Evolutionary conservation across 495 filamentous ascomycete species (phyloP).

Genomic region (Daldinia decipiens): DNA sequence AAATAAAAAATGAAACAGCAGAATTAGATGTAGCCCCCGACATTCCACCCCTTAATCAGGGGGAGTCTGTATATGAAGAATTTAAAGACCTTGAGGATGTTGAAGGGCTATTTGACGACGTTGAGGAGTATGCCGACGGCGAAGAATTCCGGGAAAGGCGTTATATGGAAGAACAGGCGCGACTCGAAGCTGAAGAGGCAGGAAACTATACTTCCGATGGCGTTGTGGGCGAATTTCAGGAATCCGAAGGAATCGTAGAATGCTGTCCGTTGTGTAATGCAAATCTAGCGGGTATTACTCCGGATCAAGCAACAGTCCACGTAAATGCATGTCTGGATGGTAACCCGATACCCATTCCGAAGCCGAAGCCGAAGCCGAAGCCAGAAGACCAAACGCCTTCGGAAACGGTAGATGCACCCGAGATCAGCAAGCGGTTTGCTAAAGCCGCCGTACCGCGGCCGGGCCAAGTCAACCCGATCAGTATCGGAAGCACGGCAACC

Average conservation of each 20-base stretch:
- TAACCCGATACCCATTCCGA: conserved; percentile 64
- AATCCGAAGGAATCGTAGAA: conserved; percentile 49
- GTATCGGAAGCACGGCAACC: conserved; percentile 54
- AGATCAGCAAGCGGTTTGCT: conserved; percentile 66
- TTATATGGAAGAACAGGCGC: conserved; percentile 71
- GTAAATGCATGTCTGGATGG: conserved; percentile 96
- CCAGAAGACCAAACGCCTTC: conserved; percentile 33
- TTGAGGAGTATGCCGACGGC: conserved; percentile 62
- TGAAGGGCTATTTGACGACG: conserved; percentile 61
- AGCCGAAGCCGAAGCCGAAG: conserved; percentile 10
- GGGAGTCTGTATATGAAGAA: conserved; percentile 58
- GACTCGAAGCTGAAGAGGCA: conserved; percentile 64
- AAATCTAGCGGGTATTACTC: conserved; percentile 66
- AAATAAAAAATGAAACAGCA: conserved; percentile 14
- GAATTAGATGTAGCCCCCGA: conserved; percentile 28
- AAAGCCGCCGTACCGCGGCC: conserved; percentile 76
- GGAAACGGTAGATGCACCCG: conserved; percentile 50
- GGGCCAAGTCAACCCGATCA: conserved; percentile 79
- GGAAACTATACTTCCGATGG: conserved; percentile 52
- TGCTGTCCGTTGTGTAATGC: conserved; percentile 81
- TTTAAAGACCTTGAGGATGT: conserved; percentile 73
- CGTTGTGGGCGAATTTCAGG: conserved; percentile 33
- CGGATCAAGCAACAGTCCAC: conserved; percentile 73
- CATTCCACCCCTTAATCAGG: conserved; percentile 62
- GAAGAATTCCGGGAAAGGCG: conserved; percentile 70